These are phyloP conservation scores for Heteromeles arbutifolia DNA, from an alignment of 306 rosid species.

Conservation along the genomic window DNA sequence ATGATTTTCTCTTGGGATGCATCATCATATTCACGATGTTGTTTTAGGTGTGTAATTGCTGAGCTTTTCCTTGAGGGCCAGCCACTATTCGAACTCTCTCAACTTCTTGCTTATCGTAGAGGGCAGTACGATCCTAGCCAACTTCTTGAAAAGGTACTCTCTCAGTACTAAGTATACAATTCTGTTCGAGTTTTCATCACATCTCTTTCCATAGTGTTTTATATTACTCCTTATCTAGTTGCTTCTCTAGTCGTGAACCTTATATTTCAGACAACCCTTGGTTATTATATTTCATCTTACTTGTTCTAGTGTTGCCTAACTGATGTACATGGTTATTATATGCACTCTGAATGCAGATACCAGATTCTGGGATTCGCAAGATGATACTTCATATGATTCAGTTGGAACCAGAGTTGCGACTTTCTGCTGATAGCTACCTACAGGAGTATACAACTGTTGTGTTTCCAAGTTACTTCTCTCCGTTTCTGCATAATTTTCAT, in stretches of 20 bases:
- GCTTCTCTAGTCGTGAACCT: neutral
- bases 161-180: neutral
- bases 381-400: slow-evolving; percentile 96
- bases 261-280: neutral
- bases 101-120: slow-evolving; percentile 97
- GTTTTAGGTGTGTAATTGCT: slow-evolving; percentile 85
- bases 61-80: slow-evolving; percentile 99
- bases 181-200: neutral
- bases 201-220: neutral
- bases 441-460: slow-evolving; percentile 72
- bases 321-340: neutral
- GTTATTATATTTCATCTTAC: neutral
- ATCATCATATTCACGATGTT: slow-evolving; percentile 9
- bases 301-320: neutral
- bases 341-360: slow-evolving; percentile 60
- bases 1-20: neutral
- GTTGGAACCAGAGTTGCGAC: slow-evolving; percentile 79
- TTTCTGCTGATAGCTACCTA: slow-evolving; percentile 78
- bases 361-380: slow-evolving; percentile 82
- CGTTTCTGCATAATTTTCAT: slow-evolving; percentile 85
- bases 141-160: slow-evolving; percentile 79
- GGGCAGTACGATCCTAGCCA: slow-evolving; percentile 94
- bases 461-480: slow-evolving; percentile 81
- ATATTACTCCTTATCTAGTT: neutral
- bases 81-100: slow-evolving; percentile 88